phyloP scores from a whole-genome alignment of 129 eudicot genomes.

The Helianthus annuus region HanXRQr2.0-SUNRISE NC_035435.2:121166048-121166547 shows the following conservation, averaged over 20 bases:
- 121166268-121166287: not conserved
- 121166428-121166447: conserved; percentile 78
- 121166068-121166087: not conserved
- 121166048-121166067: not conserved
- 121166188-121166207: conserved; percentile 52
- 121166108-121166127: not conserved
- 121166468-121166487: conserved; percentile 93
- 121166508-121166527: conserved; percentile 94
- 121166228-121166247: conserved; percentile 5
- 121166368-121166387: conserved; percentile 47
- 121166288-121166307: conserved; percentile 93
- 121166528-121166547: conserved; percentile 95
- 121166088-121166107: not conserved
- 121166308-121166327: conserved; percentile 86
- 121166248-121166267: conserved; percentile 1
- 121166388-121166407: conserved; percentile 3
- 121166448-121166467: conserved; percentile 81
- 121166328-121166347: conserved; percentile 98
- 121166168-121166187: conserved; percentile 78
- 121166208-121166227: conserved; percentile 32
- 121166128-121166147: conserved; percentile 7
- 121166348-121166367: conserved; percentile 98
- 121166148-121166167: conserved; percentile 99
- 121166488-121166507: conserved; percentile 78
- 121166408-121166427: conserved; percentile 10